Evolutionary conservation across 1,284 basidiomycete genomes (phyloP), one percentile per base, ranked within the genome.

Genomic region (Malassezia equina): DNA sequence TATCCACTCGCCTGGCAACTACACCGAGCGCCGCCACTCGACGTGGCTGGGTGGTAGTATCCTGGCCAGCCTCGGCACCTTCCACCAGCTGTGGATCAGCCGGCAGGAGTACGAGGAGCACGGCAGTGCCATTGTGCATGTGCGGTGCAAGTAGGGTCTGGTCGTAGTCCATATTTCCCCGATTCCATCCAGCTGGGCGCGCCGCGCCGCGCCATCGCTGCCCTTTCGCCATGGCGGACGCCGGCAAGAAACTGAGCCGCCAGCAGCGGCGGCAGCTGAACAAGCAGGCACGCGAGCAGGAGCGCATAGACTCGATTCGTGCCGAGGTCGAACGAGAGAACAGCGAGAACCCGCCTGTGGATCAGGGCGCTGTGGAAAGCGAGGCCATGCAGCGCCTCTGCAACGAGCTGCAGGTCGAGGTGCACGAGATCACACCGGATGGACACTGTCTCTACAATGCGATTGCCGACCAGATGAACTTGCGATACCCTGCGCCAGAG

Each of bases 391-490:
- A 33, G 21, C 23, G 19, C 19, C 33, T 31, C 34, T 51, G 49
- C 28, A 21, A 29, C 15, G 17, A 36, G 47, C 46, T 50, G 19
- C 19, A 31, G 3, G 23, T 58, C 17, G 7, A 27, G 7, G 13
- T 53, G 33, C 32, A 39, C 27, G 46, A 58, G 87, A 87, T 95
- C 66, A 84, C 84, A 60, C 88, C 91, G 8, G 91, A 96, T 68
- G 91, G 91, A 0, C 91, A 96, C 68, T 64, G 65, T 77, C 82
- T 95, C 34, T 96, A 86, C 77, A 86, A 89, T 40, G 88, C 91
- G 4, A 79, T 96, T 11, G 90, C 88, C 17, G 90, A 96, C 73
- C 91, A 80, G 63, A 70, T 80, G 6, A 75, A 71, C 7, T 33
- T 65, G 15, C 52, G 55, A 42, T 45, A 57, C 31, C 55, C 55